These are phyloP conservation scores for Vachellia pachyceras DNA, from an alignment of 306 rosid genomes.

Conservation along the genomic window DNA sequence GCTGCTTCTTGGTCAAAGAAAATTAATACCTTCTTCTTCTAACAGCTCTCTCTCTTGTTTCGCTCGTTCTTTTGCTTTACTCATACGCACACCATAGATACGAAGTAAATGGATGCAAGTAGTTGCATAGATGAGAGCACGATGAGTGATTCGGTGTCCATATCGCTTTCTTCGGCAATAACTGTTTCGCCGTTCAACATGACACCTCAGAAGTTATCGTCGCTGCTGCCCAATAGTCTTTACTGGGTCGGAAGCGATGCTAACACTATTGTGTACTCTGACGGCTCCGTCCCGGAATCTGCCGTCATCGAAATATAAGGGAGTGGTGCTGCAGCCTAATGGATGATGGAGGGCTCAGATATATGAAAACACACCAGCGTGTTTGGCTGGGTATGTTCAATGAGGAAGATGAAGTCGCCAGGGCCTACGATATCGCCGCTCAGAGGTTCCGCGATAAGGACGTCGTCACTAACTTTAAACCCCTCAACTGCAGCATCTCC, in stretches of 20 bases:
- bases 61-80: not conserved
- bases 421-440: slow-evolving; percentile 88
- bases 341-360: slow-evolving; percentile 99
- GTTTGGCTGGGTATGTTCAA: slow-evolving; percentile 98
- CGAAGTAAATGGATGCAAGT: slow-evolving; percentile 53
- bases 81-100: not conserved
- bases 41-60: not conserved
- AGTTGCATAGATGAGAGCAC: slow-evolving; percentile 74
- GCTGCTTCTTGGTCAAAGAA: too few relatives aligned
- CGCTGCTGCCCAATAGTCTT: slow-evolving; percentile 47
- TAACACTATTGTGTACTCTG: slow-evolving; percentile 62
- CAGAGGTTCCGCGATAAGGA: slow-evolving; percentile 94
- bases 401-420: slow-evolving; percentile 88
- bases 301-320: slow-evolving; percentile 85
- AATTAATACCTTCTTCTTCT: too few relatives aligned
- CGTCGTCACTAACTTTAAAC: slow-evolving; percentile 85
- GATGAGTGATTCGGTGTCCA: slow-evolving; percentile 63
- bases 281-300: slow-evolving; percentile 68
- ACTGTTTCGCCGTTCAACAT: slow-evolving; percentile 2
- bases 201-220: slow-evolving; percentile 27
- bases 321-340: slow-evolving; percentile 96
- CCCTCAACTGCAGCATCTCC: slow-evolving; percentile 25
- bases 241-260: slow-evolving; percentile 80
- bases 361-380: slow-evolving; percentile 98
- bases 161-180: slow-evolving; percentile 42